Evolutionary conservation across 2,329 filamentous ascomycete species (phyloP), one percentile per base, ranked within the genome.

Genomic region (Ceratocystis papillata): DNA sequence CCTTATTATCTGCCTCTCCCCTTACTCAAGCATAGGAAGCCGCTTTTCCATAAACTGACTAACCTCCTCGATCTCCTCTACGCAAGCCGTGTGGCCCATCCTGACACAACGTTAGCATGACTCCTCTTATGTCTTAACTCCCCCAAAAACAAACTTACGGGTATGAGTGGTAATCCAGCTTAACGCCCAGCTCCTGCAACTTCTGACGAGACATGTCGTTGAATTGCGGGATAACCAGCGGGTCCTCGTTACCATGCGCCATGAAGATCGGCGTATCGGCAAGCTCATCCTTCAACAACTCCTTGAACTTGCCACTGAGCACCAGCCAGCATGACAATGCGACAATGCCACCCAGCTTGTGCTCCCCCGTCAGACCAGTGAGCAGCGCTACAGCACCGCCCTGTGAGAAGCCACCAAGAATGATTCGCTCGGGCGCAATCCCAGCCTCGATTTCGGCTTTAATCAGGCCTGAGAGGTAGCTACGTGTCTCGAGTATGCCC

Each of bases 311-410:
- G 64, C 73, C 70, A 64, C 75, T 77, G 37, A 96, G 79, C 22
- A 90, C 80, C 70, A 96, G 77, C 76, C 95, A 97, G 71, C 85
- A 87, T 12, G 89, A 94, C 69, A 97, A 77, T 6, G 87, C 90
- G 69, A 96, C 87, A 69, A 97, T 88, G 69, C 92, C 93, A n/a
- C 85, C 93, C 17, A 97, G 79, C 76, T 90, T 90, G 70, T 83
- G 80, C 59, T 81, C 80, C 70, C 79, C 83, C 3, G 91, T 96
- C 53, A 96, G 77, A 4, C 90, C 92, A 0, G 88, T 81, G 72
- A 96, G 84, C 48, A 97, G 76, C 22, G 90, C 85, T 80, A 96
- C 90, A 66, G 91, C 91, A 64, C 90, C 93, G 67, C 93, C 93
- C 76, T 97, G 85, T 28, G 85, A 89, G 79, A 93, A 94, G 50